These are phyloP conservation scores for Lippia alba DNA, from an alignment of 305 asterid species.

Conservation along the genomic window DNA sequence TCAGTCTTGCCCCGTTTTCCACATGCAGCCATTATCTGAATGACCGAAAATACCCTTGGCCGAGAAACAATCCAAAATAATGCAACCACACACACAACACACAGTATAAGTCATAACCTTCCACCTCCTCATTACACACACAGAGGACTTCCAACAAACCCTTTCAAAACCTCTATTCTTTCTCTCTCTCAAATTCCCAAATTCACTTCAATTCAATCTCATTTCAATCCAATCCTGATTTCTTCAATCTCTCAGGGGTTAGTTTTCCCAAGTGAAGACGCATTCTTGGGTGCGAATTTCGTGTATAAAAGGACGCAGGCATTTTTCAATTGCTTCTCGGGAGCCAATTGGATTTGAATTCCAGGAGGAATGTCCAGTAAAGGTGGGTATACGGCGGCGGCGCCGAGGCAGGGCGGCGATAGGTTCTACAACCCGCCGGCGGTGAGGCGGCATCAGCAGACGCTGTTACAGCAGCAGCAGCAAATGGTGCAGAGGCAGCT, in stretches of 20 bases:
- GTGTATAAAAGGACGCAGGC: constrained; percentile 29
- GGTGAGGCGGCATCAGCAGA: constrained; percentile 57
- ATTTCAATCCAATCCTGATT: constrained; percentile 35
- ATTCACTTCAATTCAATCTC: constrained; percentile 38
- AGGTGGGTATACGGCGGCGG: constrained; percentile 59
- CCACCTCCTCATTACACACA: constrained; percentile 37
- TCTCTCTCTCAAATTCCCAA: constrained; percentile 23
- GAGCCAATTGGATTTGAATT: constrained; percentile 32
- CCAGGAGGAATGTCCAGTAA: constrained; percentile 57
- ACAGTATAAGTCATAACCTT: constrained; percentile 34
- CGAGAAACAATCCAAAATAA: constrained; percentile 34
- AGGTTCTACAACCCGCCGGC: constrained; percentile 67
- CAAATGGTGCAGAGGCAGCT: constrained; percentile 44
- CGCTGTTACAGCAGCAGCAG: constrained; percentile 50
- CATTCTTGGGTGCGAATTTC: constrained; percentile 20
- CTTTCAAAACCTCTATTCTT: constrained; percentile 33
- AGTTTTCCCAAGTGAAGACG: constrained; percentile 32
- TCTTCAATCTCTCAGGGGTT: constrained; percentile 31
- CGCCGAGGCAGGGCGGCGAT: constrained; percentile 58
- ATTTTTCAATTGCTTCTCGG: constrained; percentile 22
- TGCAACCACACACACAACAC: constrained; percentile 28
- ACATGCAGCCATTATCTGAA: constrained; percentile 15
- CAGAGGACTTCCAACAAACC: constrained; percentile 29
- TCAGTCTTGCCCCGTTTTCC: constrained; percentile 21
- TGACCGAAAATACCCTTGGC: constrained; percentile 42